phyloP scores from a whole-genome alignment of 257 asterid species.

The Nicotiana paniculata region DNA sequence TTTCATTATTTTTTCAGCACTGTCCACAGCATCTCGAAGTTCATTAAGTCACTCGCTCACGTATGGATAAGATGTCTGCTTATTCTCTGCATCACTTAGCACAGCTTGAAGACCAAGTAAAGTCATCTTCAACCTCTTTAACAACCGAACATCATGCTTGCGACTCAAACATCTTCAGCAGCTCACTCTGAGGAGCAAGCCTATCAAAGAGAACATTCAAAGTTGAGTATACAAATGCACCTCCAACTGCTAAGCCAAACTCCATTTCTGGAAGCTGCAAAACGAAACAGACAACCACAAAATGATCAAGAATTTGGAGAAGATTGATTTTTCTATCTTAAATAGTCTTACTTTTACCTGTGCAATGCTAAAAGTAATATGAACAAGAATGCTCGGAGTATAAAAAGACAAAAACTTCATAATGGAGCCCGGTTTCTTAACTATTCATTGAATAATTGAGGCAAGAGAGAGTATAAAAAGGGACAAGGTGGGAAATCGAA shows the following conservation, averaged over 20 bases:
- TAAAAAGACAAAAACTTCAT: no score
- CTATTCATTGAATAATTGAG: no score
- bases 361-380: not conserved
- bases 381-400: no score
- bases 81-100: no score
- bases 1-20: no score
- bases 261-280: not conserved
- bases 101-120: not conserved
- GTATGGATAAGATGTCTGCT: no score
- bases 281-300: not conserved
- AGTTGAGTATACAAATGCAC: slow-evolving; percentile 1
- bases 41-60: no score
- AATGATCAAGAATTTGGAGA: not conserved
- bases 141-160: not conserved
- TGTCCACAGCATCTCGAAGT: no score
- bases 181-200: not conserved
- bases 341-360: not conserved
- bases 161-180: not conserved
- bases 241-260: not conserved
- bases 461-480: no score
- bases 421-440: no score
- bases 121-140: not conserved
- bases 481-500: no score
- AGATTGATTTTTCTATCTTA: not conserved
- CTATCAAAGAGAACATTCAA: slow-evolving; percentile 5